These are phyloP conservation scores for Colletotrichum musicola DNA, from an alignment of 2,329 filamentous ascomycete species.

Conservation along the genomic window DNA sequence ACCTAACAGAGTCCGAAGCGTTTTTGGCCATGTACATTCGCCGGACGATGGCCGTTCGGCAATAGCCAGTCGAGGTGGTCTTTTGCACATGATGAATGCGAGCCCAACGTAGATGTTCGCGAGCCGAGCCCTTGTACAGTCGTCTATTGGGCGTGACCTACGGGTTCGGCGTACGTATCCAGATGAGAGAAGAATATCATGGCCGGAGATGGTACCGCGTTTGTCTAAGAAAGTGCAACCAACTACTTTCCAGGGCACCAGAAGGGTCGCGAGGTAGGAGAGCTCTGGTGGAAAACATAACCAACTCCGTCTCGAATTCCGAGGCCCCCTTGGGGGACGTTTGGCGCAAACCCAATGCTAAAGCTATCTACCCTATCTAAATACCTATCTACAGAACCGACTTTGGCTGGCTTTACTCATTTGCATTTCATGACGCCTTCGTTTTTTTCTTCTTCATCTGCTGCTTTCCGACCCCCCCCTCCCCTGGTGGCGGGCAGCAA, in stretches of 20 bases:
- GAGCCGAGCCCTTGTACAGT: too few relatives aligned
- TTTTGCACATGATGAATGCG: background rate
- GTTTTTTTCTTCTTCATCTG: background rate
- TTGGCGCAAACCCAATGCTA: conserved; percentile 34
- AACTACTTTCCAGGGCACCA: too few relatives aligned
- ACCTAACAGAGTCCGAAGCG: background rate
- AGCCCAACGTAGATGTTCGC: background rate
- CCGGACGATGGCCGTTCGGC: background rate
- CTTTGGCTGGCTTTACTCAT: background rate
- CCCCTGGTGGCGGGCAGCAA: too few relatives aligned
- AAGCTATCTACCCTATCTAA: conserved; percentile 40
- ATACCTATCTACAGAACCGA: conserved; percentile 29
- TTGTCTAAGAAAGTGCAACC: too few relatives aligned
- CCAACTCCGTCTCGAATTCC: conserved; percentile 25
- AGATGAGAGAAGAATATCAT: too few relatives aligned
- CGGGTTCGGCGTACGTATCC: too few relatives aligned
- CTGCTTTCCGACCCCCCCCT: background rate
- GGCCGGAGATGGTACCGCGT: too few relatives aligned
- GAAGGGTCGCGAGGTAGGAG: too few relatives aligned
- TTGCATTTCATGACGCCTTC: conserved; percentile 30
- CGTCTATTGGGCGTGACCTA: too few relatives aligned
- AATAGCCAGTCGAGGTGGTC: background rate
- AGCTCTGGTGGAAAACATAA: too few relatives aligned
- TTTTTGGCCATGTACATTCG: background rate
- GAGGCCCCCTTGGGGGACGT: conserved; percentile 14